Evolutionary conservation across 495 filamentous ascomycete species (phyloP).

Genomic region (Filosporella fistucella): DNA sequence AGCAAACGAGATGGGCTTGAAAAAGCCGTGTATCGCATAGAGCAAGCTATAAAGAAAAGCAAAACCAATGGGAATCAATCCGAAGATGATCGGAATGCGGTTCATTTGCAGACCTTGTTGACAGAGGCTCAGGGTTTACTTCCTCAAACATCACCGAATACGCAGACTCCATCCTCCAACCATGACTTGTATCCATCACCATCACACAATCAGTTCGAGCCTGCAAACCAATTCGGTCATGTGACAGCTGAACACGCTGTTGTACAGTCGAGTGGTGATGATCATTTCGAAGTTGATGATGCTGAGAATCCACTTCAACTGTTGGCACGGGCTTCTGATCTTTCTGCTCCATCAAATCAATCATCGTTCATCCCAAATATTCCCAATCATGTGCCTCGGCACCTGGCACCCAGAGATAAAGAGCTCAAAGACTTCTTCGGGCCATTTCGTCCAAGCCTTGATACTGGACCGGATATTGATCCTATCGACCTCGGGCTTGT

Average conservation of each 20-base stretch:
- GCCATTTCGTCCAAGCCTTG: slow-evolving; percentile 52
- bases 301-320: slow-evolving; percentile 71
- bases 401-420: slow-evolving; percentile 2
- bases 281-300: slow-evolving; percentile 59
- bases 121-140: slow-evolving; percentile 38
- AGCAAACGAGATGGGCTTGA: slow-evolving; percentile 71
- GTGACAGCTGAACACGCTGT: slow-evolving; percentile 26
- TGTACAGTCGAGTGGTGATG: slow-evolving; percentile 32
- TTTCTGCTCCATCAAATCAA: slow-evolving; percentile 50
- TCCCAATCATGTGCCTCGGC: not conserved
- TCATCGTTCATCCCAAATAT: slow-evolving; percentile 2
- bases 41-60: slow-evolving; percentile 64
- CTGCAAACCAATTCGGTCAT: slow-evolving; percentile 6
- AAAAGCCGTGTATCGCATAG: slow-evolving; percentile 68
- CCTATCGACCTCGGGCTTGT: slow-evolving; percentile 64
- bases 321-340: slow-evolving; percentile 64
- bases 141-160: slow-evolving; percentile 19
- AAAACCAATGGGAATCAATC: slow-evolving; percentile 40
- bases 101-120: slow-evolving; percentile 51
- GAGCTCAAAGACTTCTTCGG: slow-evolving; percentile 52
- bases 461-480: slow-evolving; percentile 58
- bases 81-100: slow-evolving; percentile 50
- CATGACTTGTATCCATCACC: not conserved
- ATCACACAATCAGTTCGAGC: not conserved
- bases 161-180: not conserved